Conservation (phyloP, 2,329 filamentous ascomycete species). For the Alternaria panax region DNA sequence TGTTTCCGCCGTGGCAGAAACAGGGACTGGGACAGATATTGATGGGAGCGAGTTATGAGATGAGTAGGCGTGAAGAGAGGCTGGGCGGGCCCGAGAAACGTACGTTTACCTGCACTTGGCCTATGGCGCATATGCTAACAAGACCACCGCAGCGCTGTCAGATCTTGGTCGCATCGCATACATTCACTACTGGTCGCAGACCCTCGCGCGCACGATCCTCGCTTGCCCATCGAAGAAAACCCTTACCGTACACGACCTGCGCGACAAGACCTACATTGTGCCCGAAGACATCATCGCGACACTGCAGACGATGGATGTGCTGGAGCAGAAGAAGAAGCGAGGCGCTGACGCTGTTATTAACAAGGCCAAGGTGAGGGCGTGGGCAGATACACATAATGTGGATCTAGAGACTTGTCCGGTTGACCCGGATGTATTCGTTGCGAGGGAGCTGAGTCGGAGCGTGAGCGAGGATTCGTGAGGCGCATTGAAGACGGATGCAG, state of each 20-base stretch:
- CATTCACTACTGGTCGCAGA: slow-evolving; percentile 82
- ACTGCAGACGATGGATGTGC: slow-evolving; percentile 79
- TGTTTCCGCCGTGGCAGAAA: slow-evolving; percentile 95
- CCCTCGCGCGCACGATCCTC: slow-evolving; percentile 75
- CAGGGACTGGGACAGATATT: slow-evolving; percentile 86
- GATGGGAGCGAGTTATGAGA: slow-evolving; percentile 93
- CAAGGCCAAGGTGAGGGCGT: slow-evolving; percentile 68
- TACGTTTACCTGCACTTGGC: slow-evolving; percentile 25
- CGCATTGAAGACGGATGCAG: background rate
- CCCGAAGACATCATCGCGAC: slow-evolving; percentile 82
- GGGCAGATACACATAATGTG: slow-evolving; percentile 70
- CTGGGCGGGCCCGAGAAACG: slow-evolving; percentile 92
- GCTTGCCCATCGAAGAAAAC: slow-evolving; percentile 55
- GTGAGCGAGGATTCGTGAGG: slow-evolving; percentile 33
- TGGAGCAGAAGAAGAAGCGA: slow-evolving; percentile 63
- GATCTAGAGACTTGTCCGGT: slow-evolving; percentile 67
- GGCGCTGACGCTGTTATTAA: slow-evolving; percentile 60
- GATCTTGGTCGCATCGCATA: slow-evolving; percentile 86
- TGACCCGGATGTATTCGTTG: slow-evolving; percentile 76
- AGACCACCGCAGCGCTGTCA: slow-evolving; percentile 67
- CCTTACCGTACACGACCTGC: slow-evolving; percentile 75
- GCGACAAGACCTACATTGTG: slow-evolving; percentile 80
- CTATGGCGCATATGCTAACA: slow-evolving; percentile 10
- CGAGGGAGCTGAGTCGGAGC: slow-evolving; percentile 56
- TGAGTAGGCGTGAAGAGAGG: slow-evolving; percentile 81